Percentiles rank a stretch among this genome's conserved stretches.
Evolutionary conservation across 176 grass and related monocot genomes (phyloP).

Genomic region (Phyllostachys edulis): DNA sequence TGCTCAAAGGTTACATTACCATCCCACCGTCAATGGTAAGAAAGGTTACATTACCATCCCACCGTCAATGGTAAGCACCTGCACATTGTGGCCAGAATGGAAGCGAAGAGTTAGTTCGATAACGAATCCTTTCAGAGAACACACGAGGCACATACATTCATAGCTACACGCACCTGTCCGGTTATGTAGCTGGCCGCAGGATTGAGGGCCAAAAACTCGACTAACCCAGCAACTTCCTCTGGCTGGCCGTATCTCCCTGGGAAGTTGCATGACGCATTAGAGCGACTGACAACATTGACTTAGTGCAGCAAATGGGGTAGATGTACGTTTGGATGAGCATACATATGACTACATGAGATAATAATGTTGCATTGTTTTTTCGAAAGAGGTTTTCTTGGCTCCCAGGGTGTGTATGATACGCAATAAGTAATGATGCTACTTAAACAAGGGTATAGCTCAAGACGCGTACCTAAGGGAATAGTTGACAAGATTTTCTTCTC

Average conservation of each 20-base stretch:
- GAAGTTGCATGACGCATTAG: conserved; percentile 20
- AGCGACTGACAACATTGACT: background rate
- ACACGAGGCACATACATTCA: background rate
- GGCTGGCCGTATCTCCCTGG: conserved; percentile 84
- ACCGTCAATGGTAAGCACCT: conserved; percentile 55
- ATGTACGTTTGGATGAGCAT: background rate
- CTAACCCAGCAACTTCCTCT: conserved; percentile 60
- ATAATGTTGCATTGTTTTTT: background rate
- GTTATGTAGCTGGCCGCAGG: conserved; percentile 52
- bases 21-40: conserved; percentile 38
- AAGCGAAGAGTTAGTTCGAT: background rate
- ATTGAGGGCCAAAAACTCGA: conserved; percentile 49
- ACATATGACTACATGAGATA: background rate
- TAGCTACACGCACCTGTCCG: conserved; percentile 44
- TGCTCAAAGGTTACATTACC: background rate
- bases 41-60: background rate
- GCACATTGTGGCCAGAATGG: background rate
- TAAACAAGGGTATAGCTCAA: background rate
- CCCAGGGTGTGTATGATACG: background rate
- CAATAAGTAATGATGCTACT: background rate
- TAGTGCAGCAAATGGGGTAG: background rate
- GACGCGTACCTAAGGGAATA: conserved; percentile 76
- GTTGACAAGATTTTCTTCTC: conserved; percentile 89
- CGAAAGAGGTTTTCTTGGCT: background rate
- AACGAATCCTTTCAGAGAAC: background rate